phyloP scores from a whole-genome alignment of 306 rosid genomes.

The Rubus idaeus region DNA sequence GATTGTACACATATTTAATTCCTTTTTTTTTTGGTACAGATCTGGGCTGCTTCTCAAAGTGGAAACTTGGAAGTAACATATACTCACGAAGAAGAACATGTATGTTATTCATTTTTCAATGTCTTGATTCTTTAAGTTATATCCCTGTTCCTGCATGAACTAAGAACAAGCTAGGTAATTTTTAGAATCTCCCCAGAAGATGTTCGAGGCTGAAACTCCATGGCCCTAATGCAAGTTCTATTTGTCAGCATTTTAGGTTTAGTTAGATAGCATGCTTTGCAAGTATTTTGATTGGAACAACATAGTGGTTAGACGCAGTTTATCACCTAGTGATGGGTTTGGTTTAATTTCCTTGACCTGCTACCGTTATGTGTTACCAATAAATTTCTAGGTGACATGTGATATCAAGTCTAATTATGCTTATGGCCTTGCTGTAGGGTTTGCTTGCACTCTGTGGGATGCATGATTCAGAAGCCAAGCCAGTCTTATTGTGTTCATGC shows the following conservation, averaged over 20 bases:
- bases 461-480: constrained; percentile 87
- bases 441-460: constrained; percentile 80
- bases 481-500: constrained; percentile 79
- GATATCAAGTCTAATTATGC: background rate
- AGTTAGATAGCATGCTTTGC: background rate
- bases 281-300: background rate
- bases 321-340: background rate
- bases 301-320: background rate
- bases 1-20: background rate
- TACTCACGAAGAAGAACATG: constrained; percentile 80
- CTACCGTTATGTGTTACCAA: background rate
- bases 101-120: constrained; percentile 34
- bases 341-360: background rate
- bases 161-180: background rate
- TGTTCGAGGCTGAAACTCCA: background rate
- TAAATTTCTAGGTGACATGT: background rate
- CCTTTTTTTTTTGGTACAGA: constrained; percentile 45
- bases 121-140: background rate
- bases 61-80: constrained; percentile 94
- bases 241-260: background rate
- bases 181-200: background rate
- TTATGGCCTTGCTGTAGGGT: constrained; percentile 53
- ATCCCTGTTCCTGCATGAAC: background rate
- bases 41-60: constrained; percentile 84
- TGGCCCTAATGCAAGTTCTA: background rate